Conservation (phyloP, 83 land plant genomes). For the Larix sibirica region DNA sequence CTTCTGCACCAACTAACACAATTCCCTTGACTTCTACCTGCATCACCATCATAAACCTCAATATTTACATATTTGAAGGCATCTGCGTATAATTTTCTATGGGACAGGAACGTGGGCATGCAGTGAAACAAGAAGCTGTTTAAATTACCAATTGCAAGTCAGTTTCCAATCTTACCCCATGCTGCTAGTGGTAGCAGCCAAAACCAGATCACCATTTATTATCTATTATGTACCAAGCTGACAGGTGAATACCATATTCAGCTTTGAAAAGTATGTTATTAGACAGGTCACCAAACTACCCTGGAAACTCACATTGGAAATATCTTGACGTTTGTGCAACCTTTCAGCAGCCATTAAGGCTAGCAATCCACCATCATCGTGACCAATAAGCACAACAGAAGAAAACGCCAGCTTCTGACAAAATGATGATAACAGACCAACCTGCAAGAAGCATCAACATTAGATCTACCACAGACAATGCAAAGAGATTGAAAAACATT, state of each 20-base stretch:
- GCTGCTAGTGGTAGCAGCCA: not conserved
- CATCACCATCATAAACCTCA: not conserved
- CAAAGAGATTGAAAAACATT: not conserved
- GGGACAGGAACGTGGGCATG: not conserved
- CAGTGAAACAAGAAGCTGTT: not conserved
- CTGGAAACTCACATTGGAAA: conserved; percentile 19
- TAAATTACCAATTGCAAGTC: not conserved
- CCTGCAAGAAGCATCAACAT: conserved; percentile 22
- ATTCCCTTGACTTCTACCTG: conserved; percentile 43
- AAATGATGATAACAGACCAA: conserved; percentile 31
- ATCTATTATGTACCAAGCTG: not conserved
- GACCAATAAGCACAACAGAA: conserved; percentile 36
- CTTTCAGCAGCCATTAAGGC: conserved; percentile 42
- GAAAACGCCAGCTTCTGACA: conserved; percentile 34
- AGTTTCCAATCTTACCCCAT: not conserved
- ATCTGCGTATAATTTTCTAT: not conserved
- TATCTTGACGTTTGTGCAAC: conserved; percentile 18
- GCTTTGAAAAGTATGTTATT: not conserved
- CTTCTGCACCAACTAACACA: conserved; percentile 34
- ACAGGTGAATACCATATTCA: not conserved
- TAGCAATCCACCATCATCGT: conserved; percentile 41
- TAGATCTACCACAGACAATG: not conserved
- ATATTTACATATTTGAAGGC: not conserved
- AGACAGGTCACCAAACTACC: not conserved
- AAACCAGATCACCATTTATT: not conserved